Base-by-base conservation (phyloP, 768 basidiomycete species). In the Suillus subaureus region DNA sequence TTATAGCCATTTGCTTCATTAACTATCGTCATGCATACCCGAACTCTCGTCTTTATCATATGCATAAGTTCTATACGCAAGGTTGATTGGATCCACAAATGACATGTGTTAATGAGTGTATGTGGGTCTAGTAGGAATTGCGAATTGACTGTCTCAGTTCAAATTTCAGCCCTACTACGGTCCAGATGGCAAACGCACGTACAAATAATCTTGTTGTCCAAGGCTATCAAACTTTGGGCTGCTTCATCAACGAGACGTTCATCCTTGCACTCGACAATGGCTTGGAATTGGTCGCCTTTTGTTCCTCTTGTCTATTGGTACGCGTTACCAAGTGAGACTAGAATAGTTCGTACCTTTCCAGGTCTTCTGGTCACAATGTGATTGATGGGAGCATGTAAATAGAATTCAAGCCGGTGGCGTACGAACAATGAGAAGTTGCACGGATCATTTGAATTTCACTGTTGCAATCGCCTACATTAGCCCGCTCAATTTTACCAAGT, bases 1-100 rank as follows among this genome's bases (percentile, higher is more conserved):
- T 60, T 42, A 42, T 60, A 28, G 40, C 28, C 58, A 60, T 60
- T 21, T 60, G 40, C 12, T 31, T n/a, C 40, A 60, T 60, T 60
- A 60, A 18, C 18, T 42, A 60, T 60, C 18, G 58, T 42, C 58
- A 28, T 60, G 58, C 58, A 60, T 60, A 60, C 58, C 58, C 58
- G 58, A n/a, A 60, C 58, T 21, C 58, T 60, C 28, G 58, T 60
- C 40, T 60, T 42, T 60, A 60, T 60, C 18, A 42, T 42, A 60
- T 60, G 58, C 58, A 60, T 60, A 60, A 60, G 58, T 60, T 40
- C 40, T 60, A 42, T 60, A 55, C 54, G 33, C 54, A 55, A 35
- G 54, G 33, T 55, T 35, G 54, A 35, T 11, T 52, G 51, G 52
- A 28, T 18, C 16, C 4, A 54, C 28, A 31, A 54, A 51, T 51